Conservation (phyloP, 805 yeast species). For the Starmerella apis region DNA sequence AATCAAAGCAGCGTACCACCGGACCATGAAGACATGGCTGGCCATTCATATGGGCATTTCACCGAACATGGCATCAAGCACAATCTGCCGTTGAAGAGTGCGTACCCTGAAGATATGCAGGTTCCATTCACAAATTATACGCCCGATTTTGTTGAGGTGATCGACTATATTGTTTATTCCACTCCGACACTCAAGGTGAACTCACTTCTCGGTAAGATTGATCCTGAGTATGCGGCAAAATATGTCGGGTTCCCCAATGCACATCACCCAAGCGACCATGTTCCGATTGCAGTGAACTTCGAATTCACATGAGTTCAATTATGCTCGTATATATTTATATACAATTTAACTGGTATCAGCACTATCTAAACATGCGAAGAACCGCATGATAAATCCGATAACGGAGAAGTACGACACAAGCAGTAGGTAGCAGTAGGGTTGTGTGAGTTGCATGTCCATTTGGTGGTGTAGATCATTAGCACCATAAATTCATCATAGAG, state of each 20-base stretch:
- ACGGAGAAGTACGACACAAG: too few relatives aligned
- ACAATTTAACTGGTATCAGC: not conserved
- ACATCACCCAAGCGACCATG: constrained; percentile 88
- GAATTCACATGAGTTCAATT: constrained; percentile 38
- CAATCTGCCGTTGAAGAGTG: constrained; percentile 68
- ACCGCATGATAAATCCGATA: too few relatives aligned
- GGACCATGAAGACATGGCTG: constrained; percentile 69
- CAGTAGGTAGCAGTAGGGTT: too few relatives aligned
- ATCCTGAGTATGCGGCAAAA: constrained; percentile 60
- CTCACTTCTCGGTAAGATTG: constrained; percentile 78
- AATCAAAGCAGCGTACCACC: constrained; percentile 64
- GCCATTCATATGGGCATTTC: constrained; percentile 81
- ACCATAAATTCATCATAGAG: too few relatives aligned
- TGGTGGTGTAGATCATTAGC: too few relatives aligned
- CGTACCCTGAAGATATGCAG: constrained; percentile 77
- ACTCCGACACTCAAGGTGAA: constrained; percentile 69
- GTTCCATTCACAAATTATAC: constrained; percentile 90
- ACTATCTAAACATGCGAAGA: too few relatives aligned
- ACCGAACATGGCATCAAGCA: constrained; percentile 84
- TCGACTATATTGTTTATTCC: constrained; percentile 94
- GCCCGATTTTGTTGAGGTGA: constrained; percentile 83
- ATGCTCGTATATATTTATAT: not conserved
- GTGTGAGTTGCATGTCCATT: too few relatives aligned
- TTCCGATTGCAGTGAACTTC: constrained; percentile 73
- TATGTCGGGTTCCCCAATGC: constrained; percentile 90